These are phyloP conservation scores for Cercospora beticola DNA, from an alignment of 2,329 filamentous ascomycete species.

Conservation along the genomic window DNA sequence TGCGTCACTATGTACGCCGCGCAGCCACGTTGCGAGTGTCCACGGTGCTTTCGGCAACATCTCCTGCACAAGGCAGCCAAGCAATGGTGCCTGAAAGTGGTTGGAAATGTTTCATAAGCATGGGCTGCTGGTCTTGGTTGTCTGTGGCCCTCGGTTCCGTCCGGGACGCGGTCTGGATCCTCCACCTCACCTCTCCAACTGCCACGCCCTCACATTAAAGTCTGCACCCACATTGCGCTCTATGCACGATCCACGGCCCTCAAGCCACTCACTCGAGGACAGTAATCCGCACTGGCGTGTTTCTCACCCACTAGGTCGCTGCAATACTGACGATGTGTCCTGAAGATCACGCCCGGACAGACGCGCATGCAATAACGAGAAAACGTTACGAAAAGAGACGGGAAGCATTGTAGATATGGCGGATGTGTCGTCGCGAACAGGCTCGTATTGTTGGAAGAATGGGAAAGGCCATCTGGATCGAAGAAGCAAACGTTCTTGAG, in stretches of 20 bases:
- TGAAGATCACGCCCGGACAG: background rate
- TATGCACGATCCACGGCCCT: background rate
- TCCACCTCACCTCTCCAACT: background rate
- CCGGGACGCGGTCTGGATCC: background rate
- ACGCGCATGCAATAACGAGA: background rate
- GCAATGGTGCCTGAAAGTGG: background rate
- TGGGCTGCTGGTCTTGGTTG: background rate
- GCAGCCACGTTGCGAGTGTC: background rate
- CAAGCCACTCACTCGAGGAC: background rate
- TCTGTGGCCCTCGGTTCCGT: background rate
- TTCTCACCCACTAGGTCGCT: background rate
- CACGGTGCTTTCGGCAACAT: background rate
- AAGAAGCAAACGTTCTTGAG: background rate
- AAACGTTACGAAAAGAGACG: background rate
- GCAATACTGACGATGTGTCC: background rate
- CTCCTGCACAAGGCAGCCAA: background rate
- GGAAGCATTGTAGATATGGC: background rate
- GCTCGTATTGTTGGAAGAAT: background rate
- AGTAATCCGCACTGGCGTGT: background rate
- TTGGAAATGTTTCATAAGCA: background rate
- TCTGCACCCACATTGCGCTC: background rate
- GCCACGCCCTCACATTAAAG: background rate
- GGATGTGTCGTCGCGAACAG: background rate
- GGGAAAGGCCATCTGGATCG: background rate
- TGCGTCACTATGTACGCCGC: background rate